Evolutionary conservation across 495 filamentous ascomycete genomes (phyloP), one percentile per base, ranked within the genome.

Genomic region (Massariosphaeria phaeospora): DNA sequence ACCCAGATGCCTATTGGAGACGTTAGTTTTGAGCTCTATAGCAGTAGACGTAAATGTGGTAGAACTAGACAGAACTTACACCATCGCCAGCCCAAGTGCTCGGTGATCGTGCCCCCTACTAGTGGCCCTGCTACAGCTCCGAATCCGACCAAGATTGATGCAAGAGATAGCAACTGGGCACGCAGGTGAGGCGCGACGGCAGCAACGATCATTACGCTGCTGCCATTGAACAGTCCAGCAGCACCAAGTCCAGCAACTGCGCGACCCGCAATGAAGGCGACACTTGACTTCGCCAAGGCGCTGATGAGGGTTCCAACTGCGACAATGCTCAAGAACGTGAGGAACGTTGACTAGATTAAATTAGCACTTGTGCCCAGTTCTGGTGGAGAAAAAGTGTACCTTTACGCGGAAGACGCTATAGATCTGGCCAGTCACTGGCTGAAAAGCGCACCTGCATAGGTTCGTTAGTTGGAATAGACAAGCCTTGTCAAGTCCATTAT

Each of bases 181-280:
- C 48, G 33, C 85, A 84, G 5, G 77, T 83, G 67, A 84, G 91
- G 52, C 82, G 70, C 0, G 89, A 86, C 1, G 87, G 76, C 45
- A 81, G 78, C 10, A 67, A 69, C 0, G 93, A 74, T 0, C 87
- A 95, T 94, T 57, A 91, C 79, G 38, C 95, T 77, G 2, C 84
- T 84, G 7, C 90, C 90, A 2, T 85, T 84, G 68, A 91, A 91
- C 44, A 96, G 78, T 35, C 88, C 90, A 0, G 90, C 86, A 2
- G 79, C 77, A 18, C 89, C 90, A 17, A 95, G 55, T 20, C 90
- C 90, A 20, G 89, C 86, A 40, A 95, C 73, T 12, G 90, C 90
- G 24, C 91, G 83, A 9, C 91, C 91, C 51, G 91, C 69, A 56
- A 96, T 95, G 29, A 96, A 73, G 5, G 80, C 79, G 0, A 80